These are phyloP conservation scores for Citrus medica DNA, from an alignment of 345 rosid genomes.

Conservation along the genomic window DNA sequence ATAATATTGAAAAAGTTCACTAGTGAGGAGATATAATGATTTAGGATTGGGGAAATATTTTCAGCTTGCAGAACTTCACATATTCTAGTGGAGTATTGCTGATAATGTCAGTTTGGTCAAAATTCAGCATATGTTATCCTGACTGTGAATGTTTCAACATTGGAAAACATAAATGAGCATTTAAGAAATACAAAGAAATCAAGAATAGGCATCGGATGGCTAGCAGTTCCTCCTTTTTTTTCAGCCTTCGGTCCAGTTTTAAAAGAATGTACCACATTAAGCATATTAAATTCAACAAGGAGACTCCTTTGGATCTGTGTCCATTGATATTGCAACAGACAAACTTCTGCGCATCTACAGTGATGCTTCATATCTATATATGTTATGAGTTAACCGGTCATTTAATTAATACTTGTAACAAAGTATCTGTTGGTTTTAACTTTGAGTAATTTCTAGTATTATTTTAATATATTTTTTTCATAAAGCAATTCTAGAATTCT, in stretches of 20 bases:
- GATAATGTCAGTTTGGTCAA: neutral
- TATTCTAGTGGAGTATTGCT: neutral
- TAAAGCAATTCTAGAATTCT: neutral
- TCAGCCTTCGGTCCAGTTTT: neutral
- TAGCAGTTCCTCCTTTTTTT: neutral
- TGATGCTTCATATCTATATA: neutral
- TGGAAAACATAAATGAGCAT: neutral
- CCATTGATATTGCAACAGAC: neutral
- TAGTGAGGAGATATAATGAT: neutral
- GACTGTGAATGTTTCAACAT: neutral
- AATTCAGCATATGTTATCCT: neutral
- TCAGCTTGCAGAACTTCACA: neutral
- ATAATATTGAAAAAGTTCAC: neutral
- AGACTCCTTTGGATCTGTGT: neutral
- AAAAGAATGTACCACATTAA: neutral
- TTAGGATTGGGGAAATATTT: neutral
- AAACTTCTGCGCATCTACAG: neutral
- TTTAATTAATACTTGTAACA: neutral
- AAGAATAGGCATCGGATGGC: neutral
- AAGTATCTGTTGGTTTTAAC: neutral
- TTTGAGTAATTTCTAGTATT: neutral
- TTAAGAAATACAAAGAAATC: neutral
- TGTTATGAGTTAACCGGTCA: neutral
- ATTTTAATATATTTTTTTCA: neutral
- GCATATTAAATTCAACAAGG: neutral